These are phyloP conservation scores for Gossypium aridum DNA, from an alignment of 441 rosid genomes.

Conservation along the genomic window DNA sequence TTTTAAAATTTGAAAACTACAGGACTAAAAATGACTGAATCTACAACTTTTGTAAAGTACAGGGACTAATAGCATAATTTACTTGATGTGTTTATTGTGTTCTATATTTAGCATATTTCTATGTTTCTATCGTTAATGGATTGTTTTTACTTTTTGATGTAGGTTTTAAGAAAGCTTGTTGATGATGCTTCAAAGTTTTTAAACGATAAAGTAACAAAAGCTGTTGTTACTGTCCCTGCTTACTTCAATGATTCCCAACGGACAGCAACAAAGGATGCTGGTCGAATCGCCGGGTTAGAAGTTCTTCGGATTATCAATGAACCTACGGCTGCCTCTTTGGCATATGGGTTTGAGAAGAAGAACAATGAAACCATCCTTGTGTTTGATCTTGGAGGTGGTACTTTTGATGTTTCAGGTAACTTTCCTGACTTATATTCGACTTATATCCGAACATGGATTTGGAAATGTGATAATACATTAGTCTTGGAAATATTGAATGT, in stretches of 20 bases:
- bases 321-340: slow-evolving; percentile 95
- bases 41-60: no score
- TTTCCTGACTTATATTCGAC: neutral
- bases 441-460: neutral
- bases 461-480: no score
- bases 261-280: slow-evolving; percentile 97
- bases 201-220: slow-evolving; percentile 87
- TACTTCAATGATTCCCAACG: slow-evolving; percentile 97
- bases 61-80: neutral
- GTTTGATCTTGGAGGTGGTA: slow-evolving; percentile 80
- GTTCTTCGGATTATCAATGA: slow-evolving; percentile 95
- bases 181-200: slow-evolving; percentile 97
- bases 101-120: neutral
- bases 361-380: slow-evolving; percentile 87
- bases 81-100: neutral
- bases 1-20: no score
- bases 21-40: no score
- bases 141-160: slow-evolving; percentile 2
- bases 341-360: slow-evolving; percentile 92
- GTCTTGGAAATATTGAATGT: no score
- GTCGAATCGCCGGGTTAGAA: slow-evolving; percentile 89
- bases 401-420: slow-evolving; percentile 85
- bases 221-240: slow-evolving; percentile 94
- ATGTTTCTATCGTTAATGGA: neutral
- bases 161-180: slow-evolving; percentile 92